phyloP scores from a whole-genome alignment of 2,329 filamentous ascomycete species.

The Colletotrichum sublineola region DNA sequence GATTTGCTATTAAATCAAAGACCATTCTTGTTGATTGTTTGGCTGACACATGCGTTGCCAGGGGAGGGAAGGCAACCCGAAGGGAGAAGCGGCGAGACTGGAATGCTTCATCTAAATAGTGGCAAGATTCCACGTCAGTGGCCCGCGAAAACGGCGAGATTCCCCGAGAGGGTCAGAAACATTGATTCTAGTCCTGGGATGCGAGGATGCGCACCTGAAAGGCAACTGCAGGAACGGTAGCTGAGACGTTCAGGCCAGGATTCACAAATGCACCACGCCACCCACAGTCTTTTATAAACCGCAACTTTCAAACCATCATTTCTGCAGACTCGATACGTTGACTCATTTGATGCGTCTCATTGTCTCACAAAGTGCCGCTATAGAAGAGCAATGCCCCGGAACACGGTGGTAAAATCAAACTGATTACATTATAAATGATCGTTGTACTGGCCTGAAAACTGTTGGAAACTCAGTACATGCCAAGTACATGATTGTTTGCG shows the following conservation, averaged over 20 bases:
- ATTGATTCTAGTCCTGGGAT: background rate
- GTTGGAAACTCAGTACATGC: background rate
- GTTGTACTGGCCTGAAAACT: background rate
- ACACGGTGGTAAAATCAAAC: background rate
- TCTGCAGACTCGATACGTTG: background rate
- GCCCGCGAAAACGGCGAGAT: background rate
- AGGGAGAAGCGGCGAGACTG: conserved; percentile 14
- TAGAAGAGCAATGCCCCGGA: background rate
- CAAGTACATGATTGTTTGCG: background rate
- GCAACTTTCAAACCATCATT: background rate
- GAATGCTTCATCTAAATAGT: conserved; percentile 34
- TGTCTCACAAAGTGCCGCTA: background rate
- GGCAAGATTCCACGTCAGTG: background rate
- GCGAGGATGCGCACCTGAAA: background rate
- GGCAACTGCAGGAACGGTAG: background rate
- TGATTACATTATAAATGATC: background rate
- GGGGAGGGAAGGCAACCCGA: background rate
- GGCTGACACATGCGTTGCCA: conserved; percentile 26
- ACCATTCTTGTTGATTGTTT: background rate
- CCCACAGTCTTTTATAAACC: background rate
- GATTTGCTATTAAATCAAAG: background rate
- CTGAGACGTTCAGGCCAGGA: background rate
- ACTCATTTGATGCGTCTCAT: background rate
- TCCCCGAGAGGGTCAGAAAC: background rate
- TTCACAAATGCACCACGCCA: background rate